Conservation (phyloP, 495 filamentous ascomycete genomes). For the Cercophora samala region DNA sequence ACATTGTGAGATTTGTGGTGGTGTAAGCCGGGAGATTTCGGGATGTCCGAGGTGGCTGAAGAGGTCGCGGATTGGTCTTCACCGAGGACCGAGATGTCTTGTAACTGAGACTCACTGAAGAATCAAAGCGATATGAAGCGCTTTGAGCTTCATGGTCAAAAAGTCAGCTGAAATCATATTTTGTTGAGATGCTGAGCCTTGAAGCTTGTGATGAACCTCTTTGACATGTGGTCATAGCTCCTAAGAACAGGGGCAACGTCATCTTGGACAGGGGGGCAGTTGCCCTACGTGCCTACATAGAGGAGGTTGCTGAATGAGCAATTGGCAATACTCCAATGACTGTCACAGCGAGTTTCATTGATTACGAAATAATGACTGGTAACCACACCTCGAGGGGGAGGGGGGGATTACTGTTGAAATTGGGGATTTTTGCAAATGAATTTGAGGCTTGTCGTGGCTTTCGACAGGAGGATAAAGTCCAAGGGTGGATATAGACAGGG, state of each 20-base stretch:
- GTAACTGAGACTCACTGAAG: not conserved
- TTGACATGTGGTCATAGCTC: not conserved
- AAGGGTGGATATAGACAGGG: too few species aligned
- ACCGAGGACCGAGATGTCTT: not conserved
- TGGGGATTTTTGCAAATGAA: too few species aligned
- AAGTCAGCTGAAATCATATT: not conserved
- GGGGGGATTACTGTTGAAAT: too few species aligned
- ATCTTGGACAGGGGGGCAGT: not conserved
- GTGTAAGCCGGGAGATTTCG: not conserved
- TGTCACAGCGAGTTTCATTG: too few species aligned
- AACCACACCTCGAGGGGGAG: too few species aligned
- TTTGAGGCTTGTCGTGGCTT: too few species aligned
- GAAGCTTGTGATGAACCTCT: not conserved
- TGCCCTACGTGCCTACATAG: not conserved
- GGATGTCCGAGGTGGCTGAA: not conserved
- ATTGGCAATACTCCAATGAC: too few species aligned
- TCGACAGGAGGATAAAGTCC: too few species aligned
- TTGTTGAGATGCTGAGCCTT: not conserved
- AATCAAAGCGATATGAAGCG: not conserved
- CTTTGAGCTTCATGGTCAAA: not conserved
- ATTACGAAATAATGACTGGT: too few species aligned
- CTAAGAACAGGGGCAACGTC: not conserved
- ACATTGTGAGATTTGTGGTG: not conserved
- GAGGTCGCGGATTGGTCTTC: not conserved
- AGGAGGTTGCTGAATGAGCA: not conserved